Conservation (phyloP, 331 rosid genomes). For the Dryas integrifolia region DNA sequence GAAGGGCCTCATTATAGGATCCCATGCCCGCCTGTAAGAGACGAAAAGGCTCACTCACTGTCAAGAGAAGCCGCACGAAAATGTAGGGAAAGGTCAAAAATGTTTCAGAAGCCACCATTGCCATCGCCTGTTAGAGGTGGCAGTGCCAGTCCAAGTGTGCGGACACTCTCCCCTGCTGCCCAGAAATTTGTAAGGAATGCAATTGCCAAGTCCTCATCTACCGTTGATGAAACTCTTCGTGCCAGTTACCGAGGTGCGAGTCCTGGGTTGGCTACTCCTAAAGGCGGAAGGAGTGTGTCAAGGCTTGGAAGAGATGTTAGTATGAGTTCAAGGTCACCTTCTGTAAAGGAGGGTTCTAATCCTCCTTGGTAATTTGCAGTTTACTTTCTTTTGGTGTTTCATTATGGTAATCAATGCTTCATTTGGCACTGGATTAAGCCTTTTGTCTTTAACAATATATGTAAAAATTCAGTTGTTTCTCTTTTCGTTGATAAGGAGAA, state of each 20-base stretch:
- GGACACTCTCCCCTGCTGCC: conserved; percentile 87
- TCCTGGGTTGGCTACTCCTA: conserved; percentile 76
- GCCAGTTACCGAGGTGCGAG: conserved; percentile 92
- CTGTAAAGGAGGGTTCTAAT: conserved; percentile 72
- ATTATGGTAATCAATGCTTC: conserved; percentile 16
- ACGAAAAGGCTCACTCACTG: conserved; percentile 82
- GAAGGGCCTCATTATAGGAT: conserved; percentile 88
- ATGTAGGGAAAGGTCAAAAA: conserved; percentile 74
- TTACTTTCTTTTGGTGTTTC: conserved; percentile 14
- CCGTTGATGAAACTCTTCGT: conserved; percentile 89
- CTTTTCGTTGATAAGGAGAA: conserved; percentile 1
- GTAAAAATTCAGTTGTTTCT: conserved; percentile 14
- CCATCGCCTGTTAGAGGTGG: conserved; percentile 84
- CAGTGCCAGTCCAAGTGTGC: conserved; percentile 80
- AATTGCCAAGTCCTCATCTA: conserved; percentile 65
- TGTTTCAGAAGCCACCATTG: conserved; percentile 87
- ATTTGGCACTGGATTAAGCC: conserved; percentile 2
- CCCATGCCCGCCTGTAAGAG: conserved; percentile 74
- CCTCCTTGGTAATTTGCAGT: conserved; percentile 65
- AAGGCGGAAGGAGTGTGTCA: conserved; percentile 70
- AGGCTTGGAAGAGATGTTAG: conserved; percentile 72
- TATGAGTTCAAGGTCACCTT: conserved; percentile 75
- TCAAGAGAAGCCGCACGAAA: conserved; percentile 88
- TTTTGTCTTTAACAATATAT: not conserved
- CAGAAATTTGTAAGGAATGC: conserved; percentile 94